Conservation (phyloP, 2,329 filamentous ascomycete species). For the Myriosclerotinia duriaeana region DNA sequence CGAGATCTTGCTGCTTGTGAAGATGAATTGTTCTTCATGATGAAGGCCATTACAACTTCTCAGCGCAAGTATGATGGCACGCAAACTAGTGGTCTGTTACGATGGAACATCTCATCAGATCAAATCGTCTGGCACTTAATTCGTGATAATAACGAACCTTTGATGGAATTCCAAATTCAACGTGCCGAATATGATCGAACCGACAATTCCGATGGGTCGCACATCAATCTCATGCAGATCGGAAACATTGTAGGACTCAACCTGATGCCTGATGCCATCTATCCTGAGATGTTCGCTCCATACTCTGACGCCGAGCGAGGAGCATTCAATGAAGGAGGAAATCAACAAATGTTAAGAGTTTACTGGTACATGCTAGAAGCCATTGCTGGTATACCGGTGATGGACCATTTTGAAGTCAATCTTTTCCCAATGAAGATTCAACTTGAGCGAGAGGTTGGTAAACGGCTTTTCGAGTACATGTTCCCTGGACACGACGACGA, state of each 20-base stretch:
- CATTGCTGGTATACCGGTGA: constrained; percentile 93
- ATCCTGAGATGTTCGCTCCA: constrained; percentile 92
- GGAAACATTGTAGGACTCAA: constrained; percentile 87
- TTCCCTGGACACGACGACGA: constrained; percentile 72
- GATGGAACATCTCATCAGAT: constrained; percentile 90
- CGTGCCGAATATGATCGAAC: constrained; percentile 92
- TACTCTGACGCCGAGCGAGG: constrained; percentile 70
- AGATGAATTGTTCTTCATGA: constrained; percentile 98
- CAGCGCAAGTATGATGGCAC: constrained; percentile 80
- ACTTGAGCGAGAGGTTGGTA: constrained; percentile 86
- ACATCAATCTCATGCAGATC: constrained; percentile 87
- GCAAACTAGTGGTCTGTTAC: constrained; percentile 75
- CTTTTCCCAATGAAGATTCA: constrained; percentile 92
- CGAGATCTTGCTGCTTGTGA: constrained; percentile 85
- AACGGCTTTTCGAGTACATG: constrained; percentile 93
- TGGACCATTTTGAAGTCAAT: constrained; percentile 95
- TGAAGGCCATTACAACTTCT: constrained; percentile 98
- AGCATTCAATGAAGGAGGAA: constrained; percentile 53
- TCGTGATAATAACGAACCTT: constrained; percentile 77
- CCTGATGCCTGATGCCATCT: constrained; percentile 83
- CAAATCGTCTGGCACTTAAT: constrained; percentile 98
- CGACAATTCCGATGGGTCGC: constrained; percentile 95
- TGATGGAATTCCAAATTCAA: constrained; percentile 90
- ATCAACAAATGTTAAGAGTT: constrained; percentile 83
- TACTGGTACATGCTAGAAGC: constrained; percentile 99